phyloP scores from a whole-genome alignment of 176 grass and related monocot genomes.

The Musa schizocarpa region DNA sequence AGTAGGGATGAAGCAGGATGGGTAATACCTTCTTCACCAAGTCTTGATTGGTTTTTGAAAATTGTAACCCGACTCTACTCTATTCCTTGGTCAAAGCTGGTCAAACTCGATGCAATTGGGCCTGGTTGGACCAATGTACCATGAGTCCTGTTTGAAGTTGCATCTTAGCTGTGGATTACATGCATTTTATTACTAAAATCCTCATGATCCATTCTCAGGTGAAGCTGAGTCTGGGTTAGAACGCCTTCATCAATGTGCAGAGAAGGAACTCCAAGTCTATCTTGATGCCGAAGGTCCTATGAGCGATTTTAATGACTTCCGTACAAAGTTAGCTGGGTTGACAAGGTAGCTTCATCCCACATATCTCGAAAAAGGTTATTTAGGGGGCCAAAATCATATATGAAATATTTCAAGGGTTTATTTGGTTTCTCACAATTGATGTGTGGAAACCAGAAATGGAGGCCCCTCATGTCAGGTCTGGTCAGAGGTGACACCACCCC shows the following conservation, averaged over 20 bases:
- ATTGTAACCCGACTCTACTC: no score
- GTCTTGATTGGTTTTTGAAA: no score
- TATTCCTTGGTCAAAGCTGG: no score
- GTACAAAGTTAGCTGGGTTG: slow-evolving; percentile 95
- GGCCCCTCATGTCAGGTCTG: not conserved
- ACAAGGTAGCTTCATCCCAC: slow-evolving; percentile 45
- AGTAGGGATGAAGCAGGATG: no score
- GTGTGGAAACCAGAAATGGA: no score
- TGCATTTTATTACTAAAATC: slow-evolving; percentile 8
- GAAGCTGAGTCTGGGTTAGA: slow-evolving; percentile 98
- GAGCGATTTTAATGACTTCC: slow-evolving; percentile 96
- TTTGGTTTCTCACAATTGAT: no score
- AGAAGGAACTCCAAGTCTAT: slow-evolving; percentile 93
- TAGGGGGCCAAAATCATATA: not conserved
- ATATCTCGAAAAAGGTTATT: not conserved
- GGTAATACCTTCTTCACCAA: no score
- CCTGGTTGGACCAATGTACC: no score
- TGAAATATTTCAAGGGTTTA: no score
- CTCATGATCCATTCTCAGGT: slow-evolving; percentile 42
- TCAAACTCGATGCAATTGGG: no score
- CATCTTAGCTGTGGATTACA: not conserved
- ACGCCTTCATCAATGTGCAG: slow-evolving; percentile 94
- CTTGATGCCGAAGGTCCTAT: slow-evolving; percentile 80
- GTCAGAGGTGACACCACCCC: no score
- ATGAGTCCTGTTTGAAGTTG: no score